These are phyloP conservation scores for Aleurites moluccanus DNA, from an alignment of 441 rosid species.

Conservation along the genomic window DNA sequence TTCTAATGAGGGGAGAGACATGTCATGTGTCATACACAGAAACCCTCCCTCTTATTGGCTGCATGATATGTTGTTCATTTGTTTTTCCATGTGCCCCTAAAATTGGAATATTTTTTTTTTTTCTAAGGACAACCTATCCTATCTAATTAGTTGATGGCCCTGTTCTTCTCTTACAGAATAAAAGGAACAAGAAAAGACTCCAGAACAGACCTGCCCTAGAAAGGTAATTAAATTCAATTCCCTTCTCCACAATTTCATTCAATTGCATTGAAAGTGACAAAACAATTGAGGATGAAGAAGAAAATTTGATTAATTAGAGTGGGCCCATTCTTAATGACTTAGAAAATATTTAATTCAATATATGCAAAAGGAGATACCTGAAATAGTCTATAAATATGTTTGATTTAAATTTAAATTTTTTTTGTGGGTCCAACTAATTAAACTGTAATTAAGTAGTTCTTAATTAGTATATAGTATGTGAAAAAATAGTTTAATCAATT, in stretches of 20 bases:
- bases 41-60: slow-evolving; percentile 15
- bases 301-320: not conserved
- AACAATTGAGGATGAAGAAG: not conserved
- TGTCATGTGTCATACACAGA: slow-evolving; percentile 28
- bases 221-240: not conserved
- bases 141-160: slow-evolving; percentile 21
- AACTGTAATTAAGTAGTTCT: too few species aligned
- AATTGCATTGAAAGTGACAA: not conserved
- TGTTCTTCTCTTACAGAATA: not conserved
- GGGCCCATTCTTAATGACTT: not conserved
- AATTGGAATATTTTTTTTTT: not conserved
- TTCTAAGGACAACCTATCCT: slow-evolving; percentile 15
- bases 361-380: not conserved
- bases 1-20: slow-evolving; percentile 24
- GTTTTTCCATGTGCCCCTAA: slow-evolving; percentile 8
- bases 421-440: not conserved
- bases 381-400: not conserved
- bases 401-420: too few species aligned
- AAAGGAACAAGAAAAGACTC: slow-evolving; percentile 14
- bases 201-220: slow-evolving; percentile 7
- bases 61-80: slow-evolving; percentile 23
- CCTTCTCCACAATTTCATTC: not conserved
- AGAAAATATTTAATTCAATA: not conserved
- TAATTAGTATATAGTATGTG: too few species aligned
- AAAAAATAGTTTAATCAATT: not conserved